Evolutionary conservation across 2,329 filamentous ascomycete genomes (phyloP).

Genomic region (Pseudogymnoascus destructans): DNA sequence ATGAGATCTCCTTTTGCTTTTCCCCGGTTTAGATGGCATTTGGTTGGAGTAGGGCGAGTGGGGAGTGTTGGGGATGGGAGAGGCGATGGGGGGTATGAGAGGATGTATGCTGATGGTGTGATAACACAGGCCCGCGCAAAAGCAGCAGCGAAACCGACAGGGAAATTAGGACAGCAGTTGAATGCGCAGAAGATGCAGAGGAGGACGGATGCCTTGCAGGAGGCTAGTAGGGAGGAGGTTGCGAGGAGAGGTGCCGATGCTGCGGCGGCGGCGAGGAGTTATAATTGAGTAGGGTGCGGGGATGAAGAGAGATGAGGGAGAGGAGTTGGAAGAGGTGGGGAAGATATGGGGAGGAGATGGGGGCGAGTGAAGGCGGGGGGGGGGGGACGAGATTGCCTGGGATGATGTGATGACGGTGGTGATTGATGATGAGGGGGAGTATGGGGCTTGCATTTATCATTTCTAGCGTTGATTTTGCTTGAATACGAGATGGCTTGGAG

Average conservation of each 20-base stretch:
- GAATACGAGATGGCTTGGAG: neutral
- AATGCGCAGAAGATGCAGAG: constrained; percentile 66
- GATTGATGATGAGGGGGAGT: neutral
- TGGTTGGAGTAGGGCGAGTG: neutral
- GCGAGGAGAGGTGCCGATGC: constrained; percentile 55
- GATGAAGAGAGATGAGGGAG: neutral
- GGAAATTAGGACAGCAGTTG: constrained; percentile 59
- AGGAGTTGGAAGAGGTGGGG: neutral
- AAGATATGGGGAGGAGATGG: neutral
- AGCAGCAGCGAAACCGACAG: constrained; percentile 42
- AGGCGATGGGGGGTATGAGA: neutral
- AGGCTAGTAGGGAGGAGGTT: constrained; percentile 53
- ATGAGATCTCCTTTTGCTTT: constrained; percentile 25
- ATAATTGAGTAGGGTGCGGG: constrained; percentile 33
- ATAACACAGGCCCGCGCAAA: constrained; percentile 50
- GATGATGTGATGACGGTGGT: neutral
- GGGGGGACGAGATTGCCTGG: neutral
- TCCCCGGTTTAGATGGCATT: neutral
- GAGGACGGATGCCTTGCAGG: constrained; percentile 50
- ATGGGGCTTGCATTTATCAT: neutral
- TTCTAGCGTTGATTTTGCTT: neutral
- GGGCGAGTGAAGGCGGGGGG: too few species aligned
- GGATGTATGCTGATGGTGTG: constrained; percentile 1
- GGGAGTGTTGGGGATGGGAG: neutral
- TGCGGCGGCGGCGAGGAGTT: constrained; percentile 41